Percentiles rank a stretch among this genome's conserved stretches.
These are phyloP conservation scores for Melaleuca alternifolia DNA, from an alignment of 345 rosid genomes.

Conservation along the genomic window DNA sequence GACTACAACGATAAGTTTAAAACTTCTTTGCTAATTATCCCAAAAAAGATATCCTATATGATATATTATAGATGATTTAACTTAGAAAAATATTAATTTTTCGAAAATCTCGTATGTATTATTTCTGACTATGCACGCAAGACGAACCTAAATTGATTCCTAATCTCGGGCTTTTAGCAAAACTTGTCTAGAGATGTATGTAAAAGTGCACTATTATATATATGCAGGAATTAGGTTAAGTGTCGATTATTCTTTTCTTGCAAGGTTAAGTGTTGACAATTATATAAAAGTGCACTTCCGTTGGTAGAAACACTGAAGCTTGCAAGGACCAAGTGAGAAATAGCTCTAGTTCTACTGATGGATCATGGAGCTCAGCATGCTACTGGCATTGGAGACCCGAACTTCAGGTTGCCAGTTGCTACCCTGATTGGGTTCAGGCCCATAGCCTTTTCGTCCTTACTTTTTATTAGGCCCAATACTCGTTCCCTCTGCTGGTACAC, in stretches of 20 bases:
- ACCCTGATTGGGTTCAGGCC: not conserved
- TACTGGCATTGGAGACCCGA: not conserved
- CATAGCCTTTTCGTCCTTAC: not conserved
- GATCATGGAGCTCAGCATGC: not conserved
- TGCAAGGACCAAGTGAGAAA: not conserved
- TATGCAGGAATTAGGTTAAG: not conserved
- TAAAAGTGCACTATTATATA: not conserved
- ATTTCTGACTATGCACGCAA: not conserved
- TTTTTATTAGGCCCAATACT: not conserved
- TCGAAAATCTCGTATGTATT: not conserved
- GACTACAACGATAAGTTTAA: no score
- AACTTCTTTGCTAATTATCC: no score
- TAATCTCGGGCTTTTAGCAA: not conserved
- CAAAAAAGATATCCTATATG: not conserved
- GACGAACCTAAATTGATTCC: not conserved
- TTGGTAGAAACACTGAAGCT: not conserved
- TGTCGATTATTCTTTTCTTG: not conserved
- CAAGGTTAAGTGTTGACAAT: no score
- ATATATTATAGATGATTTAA: no score
- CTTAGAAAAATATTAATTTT: not conserved
- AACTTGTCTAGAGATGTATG: not conserved
- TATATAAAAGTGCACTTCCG: no score
- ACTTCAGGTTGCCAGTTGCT: not conserved
- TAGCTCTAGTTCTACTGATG: no score
- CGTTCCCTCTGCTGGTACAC: no score